Evolutionary conservation across 768 basidiomycete species (phyloP), one percentile per base, ranked within the genome.

Genomic region (Strobilomyces echinocephalus): DNA sequence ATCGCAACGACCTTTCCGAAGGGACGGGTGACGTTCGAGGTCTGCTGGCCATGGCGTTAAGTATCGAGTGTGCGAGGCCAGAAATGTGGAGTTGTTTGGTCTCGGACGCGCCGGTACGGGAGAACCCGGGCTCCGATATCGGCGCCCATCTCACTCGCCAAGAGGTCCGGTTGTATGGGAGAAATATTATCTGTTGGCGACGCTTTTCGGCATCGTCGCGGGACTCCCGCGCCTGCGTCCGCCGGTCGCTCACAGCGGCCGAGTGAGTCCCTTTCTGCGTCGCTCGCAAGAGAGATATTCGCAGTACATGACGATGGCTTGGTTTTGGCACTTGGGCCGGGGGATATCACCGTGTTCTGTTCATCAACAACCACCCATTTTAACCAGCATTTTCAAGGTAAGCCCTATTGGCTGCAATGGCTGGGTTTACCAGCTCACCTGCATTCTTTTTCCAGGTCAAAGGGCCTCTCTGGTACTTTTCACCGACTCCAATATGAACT

Each of bases 141-240:
- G n/a, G n/a, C n/a, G n/a, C n/a, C n/a, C n/a, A n/a, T n/a, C n/a
- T n/a, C n/a, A n/a, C n/a, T n/a, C n/a, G n/a, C 66, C 92, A 97
- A 78, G 95, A 97, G 68, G 93, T 87, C 8, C 81, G 95, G 33
- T 76, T 97, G 12, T 91, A 91, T 74, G 95, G 47, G 97, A 97
- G 67, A 85, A 84, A 63, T 87, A 86, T 62, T 93, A 88, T 64
- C 85, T 88, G 11, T 76, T 94, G 16, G 88, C 91, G 0, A 98
- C 92, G 5, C 76, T 99, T 6, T 99, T 88, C 62, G 89, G 91
- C 8, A 89, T 97, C 53, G 87, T 95, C 43, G 82, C 88, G 3
- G 11, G 94, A 98, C 63, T 97, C 94, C 66, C 80, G 93, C 39
- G 95, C 94, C 1, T 98, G 95, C 70, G 87, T 97, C 38, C 82